These are phyloP conservation scores for Penicillium cosmopolitanum DNA, from an alignment of 495 filamentous ascomycete species.

Conservation along the genomic window DNA sequence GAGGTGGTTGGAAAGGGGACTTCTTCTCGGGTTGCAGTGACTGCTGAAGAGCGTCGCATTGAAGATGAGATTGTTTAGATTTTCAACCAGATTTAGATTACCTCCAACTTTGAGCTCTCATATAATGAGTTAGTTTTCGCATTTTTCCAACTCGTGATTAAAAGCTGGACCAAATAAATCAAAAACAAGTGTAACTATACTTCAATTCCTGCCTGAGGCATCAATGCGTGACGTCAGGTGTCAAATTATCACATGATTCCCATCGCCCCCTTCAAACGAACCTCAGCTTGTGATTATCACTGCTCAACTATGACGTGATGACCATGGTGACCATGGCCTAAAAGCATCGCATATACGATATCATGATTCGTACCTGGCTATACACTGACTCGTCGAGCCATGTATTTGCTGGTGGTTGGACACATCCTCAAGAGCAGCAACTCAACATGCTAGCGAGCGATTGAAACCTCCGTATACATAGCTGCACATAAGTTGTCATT, in stretches of 20 bases:
- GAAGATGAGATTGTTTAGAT: constrained; percentile 24
- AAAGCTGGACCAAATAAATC: not conserved
- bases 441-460: not conserved
- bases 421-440: not conserved
- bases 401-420: not conserved
- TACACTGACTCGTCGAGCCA: not conserved
- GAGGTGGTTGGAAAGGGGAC: constrained; percentile 21
- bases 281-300: not conserved
- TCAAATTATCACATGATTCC: not conserved
- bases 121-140: too few relatives aligned
- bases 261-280: not conserved
- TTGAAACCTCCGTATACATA: not conserved
- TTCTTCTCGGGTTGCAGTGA: constrained; percentile 21
- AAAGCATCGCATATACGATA: not conserved
- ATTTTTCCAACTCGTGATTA: too few relatives aligned
- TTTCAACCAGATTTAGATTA: not conserved
- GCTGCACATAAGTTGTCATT: not conserved
- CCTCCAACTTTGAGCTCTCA: too few relatives aligned
- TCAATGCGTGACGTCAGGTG: not conserved
- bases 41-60: constrained; percentile 19
- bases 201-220: not conserved
- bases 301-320: too few relatives aligned
- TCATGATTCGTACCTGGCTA: not conserved
- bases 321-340: too few relatives aligned
- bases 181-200: not conserved